Base-by-base conservation (phyloP, 768 basidiomycete species). In the Lactifluus subvellereus region DNA sequence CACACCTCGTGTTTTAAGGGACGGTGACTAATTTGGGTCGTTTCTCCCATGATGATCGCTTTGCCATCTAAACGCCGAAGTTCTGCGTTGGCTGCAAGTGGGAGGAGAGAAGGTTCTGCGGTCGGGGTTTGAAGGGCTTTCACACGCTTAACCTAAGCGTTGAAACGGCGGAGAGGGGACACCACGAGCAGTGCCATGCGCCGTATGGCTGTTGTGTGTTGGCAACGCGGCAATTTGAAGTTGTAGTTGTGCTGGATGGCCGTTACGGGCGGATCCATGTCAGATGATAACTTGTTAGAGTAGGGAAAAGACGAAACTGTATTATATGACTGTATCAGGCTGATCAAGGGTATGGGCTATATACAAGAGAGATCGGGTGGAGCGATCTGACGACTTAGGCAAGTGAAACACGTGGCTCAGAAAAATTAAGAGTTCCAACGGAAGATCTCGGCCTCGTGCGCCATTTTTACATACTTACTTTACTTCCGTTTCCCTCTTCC, bases 1-100 rank as follows among this genome's bases (percentile, higher is more conserved):
- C 4, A 27, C 22, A 53, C 62, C 62, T 64, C 62, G 53, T 64
- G 62, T 42, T 35, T 4, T 60, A 6, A 32, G 10, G 38, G 48
- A 22, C 38, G 33, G 8, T 33, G 32, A 20, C 59, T 33, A 43
- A 37, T 60, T 53, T 35, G 59, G 58, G 9, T 45, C 1, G 32
- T 32, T 53, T 60, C 58, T 52, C 32, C 8, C 56, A 42, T 30
- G 42, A 20, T 14, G 42, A 20, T 14, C 35, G 42, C 42, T 45
- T 30, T 51, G 40, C 55, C 61, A 33, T 58, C 51, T 53, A 58
- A 60, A 37, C 45, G 33, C 59, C 59, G 59, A 48, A 1, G 30
- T 13, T 35, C 27, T 20, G 5, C 20, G 30, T 48, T 50, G 18
- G 57, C 4, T 16, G 30, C 4, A 51, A 9, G 22, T 20, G 18